These are phyloP conservation scores for Phytophthora lateralis DNA, from an alignment of 352 stramenopile species.

Conservation along the genomic window DNA sequence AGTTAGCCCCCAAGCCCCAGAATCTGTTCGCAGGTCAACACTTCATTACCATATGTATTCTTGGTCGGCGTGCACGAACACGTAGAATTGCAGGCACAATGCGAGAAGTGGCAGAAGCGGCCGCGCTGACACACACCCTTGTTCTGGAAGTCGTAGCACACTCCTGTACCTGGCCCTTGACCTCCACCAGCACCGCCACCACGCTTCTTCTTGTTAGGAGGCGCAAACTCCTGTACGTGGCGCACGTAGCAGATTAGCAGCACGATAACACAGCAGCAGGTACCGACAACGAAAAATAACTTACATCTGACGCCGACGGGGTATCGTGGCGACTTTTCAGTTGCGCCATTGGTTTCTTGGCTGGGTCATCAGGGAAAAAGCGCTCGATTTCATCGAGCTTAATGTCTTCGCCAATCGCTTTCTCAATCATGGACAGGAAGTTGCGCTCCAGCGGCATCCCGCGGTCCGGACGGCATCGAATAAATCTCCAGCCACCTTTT, in stretches of 20 bases:
- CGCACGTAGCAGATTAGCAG: not conserved
- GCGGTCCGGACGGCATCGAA: conserved; percentile 69
- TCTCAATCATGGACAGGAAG: conserved; percentile 67
- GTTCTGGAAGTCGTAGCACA: conserved; percentile 91
- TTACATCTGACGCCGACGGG: conserved; percentile 46
- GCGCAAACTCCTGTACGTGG: conserved; percentile 53
- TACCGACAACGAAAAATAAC: not conserved
- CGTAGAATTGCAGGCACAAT: conserved; percentile 88
- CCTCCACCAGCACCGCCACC: conserved; percentile 30
- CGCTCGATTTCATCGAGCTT: conserved; percentile 82
- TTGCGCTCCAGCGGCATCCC: conserved; percentile 67
- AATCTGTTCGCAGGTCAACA: not conserved
- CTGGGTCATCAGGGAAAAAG: conserved; percentile 74
- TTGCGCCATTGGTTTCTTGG: conserved; percentile 54
- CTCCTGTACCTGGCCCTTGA: conserved; percentile 64
- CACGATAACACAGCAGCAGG: not conserved
- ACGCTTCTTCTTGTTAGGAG: conserved; percentile 74
- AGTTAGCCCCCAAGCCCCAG: conserved; percentile 18
- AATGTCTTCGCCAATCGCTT: conserved; percentile 77
- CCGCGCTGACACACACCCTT: conserved; percentile 86
- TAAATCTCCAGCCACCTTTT: conserved; percentile 77
- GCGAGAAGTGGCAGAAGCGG: conserved; percentile 87
- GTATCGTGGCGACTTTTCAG: conserved; percentile 50
- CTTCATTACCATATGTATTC: conserved; percentile 82
- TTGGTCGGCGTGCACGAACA: conserved; percentile 81